A percentile compares a stretch with the other conserved stretches of the same genome.
phyloP scores from a whole-genome alignment of 2,329 filamentous ascomycete species.

The Huntiella bhutanensis region DNA sequence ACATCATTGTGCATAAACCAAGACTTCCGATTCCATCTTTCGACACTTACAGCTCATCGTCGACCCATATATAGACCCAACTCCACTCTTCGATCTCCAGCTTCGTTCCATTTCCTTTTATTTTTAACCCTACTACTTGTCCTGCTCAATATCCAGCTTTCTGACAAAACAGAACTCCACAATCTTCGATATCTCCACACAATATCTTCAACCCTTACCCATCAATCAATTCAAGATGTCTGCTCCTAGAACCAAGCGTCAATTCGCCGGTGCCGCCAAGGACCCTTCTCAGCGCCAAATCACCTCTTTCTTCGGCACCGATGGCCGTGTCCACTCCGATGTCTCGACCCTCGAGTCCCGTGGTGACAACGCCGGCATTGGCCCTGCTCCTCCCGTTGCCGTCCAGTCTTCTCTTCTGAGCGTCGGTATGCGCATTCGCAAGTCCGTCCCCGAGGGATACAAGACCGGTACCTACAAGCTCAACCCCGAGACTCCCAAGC shows the following conservation, averaged over 20 bases:
- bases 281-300: conserved; percentile 43
- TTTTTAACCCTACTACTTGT: background rate
- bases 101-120: background rate
- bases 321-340: conserved; percentile 8
- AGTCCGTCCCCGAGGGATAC: conserved; percentile 85
- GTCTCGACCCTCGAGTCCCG: conserved; percentile 15
- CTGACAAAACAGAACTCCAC: background rate
- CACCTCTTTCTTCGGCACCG: conserved; percentile 38
- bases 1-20: conserved; percentile 3
- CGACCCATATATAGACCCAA: background rate
- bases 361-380: conserved; percentile 5
- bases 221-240: conserved; percentile 24
- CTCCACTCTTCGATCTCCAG: conserved; percentile 7
- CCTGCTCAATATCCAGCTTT: no score
- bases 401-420: conserved; percentile 71
- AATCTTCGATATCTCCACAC: background rate
- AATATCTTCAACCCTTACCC: background rate
- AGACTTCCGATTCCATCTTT: background rate
- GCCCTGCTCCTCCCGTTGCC: conserved; percentile 36
- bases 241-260: conserved; percentile 37
- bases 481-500: conserved; percentile 15
- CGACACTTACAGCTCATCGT: background rate
- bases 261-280: conserved; percentile 39
- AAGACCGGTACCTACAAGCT: conserved; percentile 36
- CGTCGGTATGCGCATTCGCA: conserved; percentile 88